Conservation (phyloP, 78 protist species). For the Guillardia theta region DNA sequence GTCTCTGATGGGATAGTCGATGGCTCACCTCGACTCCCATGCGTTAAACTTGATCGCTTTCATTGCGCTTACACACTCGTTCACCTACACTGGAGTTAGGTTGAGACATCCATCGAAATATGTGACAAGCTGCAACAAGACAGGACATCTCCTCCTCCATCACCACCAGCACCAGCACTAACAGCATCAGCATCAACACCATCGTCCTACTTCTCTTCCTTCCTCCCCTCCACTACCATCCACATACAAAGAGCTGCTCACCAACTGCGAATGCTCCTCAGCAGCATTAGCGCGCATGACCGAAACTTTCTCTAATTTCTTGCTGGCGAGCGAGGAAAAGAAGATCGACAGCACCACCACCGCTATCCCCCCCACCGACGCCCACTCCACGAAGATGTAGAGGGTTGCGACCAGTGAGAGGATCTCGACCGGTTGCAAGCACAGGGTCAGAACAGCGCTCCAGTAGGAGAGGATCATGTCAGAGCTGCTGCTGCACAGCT, state of each 20-base stretch:
- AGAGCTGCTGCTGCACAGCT: neutral
- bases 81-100: too few species aligned
- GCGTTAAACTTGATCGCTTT: neutral
- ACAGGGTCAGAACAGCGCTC: neutral
- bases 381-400: conserved; percentile 1
- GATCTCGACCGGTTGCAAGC: neutral
- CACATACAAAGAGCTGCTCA: too few species aligned
- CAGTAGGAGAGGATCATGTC: neutral
- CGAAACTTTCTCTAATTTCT: neutral
- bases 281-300: neutral
- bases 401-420: neutral
- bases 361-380: neutral
- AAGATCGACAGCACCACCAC: neutral
- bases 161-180: too few species aligned
- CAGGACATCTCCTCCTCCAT: too few species aligned
- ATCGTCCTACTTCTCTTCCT: too few species aligned
- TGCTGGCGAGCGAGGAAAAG: neutral
- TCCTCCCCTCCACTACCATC: too few species aligned
- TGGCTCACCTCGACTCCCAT: neutral
- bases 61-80: neutral
- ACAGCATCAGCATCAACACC: too few species aligned
- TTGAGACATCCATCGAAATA: too few species aligned
- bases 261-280: neutral
- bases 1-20: neutral
- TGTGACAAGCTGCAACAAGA: too few species aligned